These are phyloP conservation scores for Microbotryum silenes-acaulis DNA, from an alignment of 1,284 basidiomycete species.

Conservation along the genomic window DNA sequence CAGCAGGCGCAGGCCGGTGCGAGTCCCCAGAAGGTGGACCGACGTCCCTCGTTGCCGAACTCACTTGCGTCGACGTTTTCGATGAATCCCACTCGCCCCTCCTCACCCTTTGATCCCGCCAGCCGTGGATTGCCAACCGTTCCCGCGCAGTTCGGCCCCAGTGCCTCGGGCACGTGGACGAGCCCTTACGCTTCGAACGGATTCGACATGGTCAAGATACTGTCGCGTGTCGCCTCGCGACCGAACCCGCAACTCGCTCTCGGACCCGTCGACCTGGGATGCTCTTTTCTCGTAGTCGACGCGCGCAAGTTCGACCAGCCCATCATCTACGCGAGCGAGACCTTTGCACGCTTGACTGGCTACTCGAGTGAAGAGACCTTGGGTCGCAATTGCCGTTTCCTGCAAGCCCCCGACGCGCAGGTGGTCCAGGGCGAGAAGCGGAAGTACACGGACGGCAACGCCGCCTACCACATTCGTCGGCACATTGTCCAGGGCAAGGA, in stretches of 20 bases:
- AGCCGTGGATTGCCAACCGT: slow-evolving; percentile 15
- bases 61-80: slow-evolving; percentile 1
- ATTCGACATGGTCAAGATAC: slow-evolving; percentile 76
- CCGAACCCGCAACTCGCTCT: slow-evolving; percentile 66
- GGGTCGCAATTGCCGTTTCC: slow-evolving; percentile 36
- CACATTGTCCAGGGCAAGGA: slow-evolving; percentile 65
- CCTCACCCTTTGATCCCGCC: slow-evolving; percentile 7
- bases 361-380: slow-evolving; percentile 52
- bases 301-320: slow-evolving; percentile 68
- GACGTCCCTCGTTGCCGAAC: not conserved
- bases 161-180: slow-evolving; percentile 10
- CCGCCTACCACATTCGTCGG: slow-evolving; percentile 55
- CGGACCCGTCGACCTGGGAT: slow-evolving; percentile 85
- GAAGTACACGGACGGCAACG: slow-evolving; percentile 58
- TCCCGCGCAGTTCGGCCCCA: not conserved
- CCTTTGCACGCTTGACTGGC: slow-evolving; percentile 72
- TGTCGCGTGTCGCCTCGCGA: slow-evolving; percentile 66
- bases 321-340: slow-evolving; percentile 78
- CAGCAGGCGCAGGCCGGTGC: not conserved
- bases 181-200: slow-evolving; percentile 73
- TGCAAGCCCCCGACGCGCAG: slow-evolving; percentile 65
- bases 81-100: slow-evolving; percentile 10
- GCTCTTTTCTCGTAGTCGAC: slow-evolving; percentile 81
- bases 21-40: no score
- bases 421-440: slow-evolving; percentile 51